Evolutionary conservation across 2,329 filamentous ascomycete species (phyloP).

Genomic region (Graphilbum ipis-grandicollis): DNA sequence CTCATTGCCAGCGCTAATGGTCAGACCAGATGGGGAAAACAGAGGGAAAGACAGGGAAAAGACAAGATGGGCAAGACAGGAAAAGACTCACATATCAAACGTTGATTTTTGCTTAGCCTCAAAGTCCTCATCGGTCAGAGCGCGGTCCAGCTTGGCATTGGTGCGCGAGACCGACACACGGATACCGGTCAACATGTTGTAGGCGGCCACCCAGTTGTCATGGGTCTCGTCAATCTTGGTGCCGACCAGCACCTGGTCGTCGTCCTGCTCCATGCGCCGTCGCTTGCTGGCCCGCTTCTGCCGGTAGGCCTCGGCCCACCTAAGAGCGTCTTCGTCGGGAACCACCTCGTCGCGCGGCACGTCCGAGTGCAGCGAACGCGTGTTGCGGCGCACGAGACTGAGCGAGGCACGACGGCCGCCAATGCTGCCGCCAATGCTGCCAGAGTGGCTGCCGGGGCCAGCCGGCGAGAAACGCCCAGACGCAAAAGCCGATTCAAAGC

Average conservation of each 20-base stretch:
- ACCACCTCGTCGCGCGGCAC: constrained; percentile 65
- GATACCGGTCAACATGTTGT: constrained; percentile 99
- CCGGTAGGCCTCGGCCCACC: constrained; percentile 85
- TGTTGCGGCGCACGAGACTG: constrained; percentile 62
- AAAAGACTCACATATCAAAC: constrained; percentile 68
- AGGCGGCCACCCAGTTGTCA: constrained; percentile 92
- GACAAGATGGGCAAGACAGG: background rate
- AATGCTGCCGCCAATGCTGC: constrained; percentile 17
- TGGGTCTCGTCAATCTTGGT: constrained; percentile 97
- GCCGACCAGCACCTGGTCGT: constrained; percentile 85
- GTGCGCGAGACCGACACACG: constrained; percentile 91
- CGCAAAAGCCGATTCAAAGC: constrained; percentile 41
- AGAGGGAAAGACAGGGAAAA: background rate
- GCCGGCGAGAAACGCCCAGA: constrained; percentile 71
- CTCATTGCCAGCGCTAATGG: constrained; percentile 72
- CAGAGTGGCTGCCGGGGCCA: constrained; percentile 24
- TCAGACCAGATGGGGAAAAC: constrained; percentile 15
- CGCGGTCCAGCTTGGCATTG: constrained; percentile 88
- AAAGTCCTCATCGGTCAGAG: constrained; percentile 83
- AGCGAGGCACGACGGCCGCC: constrained; percentile 64
- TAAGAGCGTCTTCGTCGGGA: constrained; percentile 75
- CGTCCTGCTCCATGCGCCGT: constrained; percentile 67
- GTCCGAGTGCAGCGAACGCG: constrained; percentile 74
- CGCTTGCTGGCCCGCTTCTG: constrained; percentile 83
- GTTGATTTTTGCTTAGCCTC: constrained; percentile 92